A percentile compares a stretch with the other conserved stretches of the same genome.
Conservation (phyloP, 169 alveolate species). For the Eimeria sp. region DNA sequence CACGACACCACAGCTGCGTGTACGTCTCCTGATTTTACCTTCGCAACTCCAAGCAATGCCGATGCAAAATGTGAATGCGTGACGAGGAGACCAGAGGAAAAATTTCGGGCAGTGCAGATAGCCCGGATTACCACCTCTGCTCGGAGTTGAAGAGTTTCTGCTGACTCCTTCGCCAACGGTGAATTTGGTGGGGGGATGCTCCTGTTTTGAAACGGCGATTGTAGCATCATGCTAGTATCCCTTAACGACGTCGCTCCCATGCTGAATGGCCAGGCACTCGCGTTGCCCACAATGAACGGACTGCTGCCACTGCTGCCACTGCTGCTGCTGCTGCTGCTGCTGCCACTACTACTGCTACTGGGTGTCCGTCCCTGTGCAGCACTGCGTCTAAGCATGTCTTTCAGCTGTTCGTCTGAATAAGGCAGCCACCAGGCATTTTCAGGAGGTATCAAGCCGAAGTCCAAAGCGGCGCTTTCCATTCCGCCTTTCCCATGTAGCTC, state of each 20-base stretch:
- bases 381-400: neutral
- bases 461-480: neutral
- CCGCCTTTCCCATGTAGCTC: neutral
- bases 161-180: neutral
- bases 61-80: neutral
- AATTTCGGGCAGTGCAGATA: neutral
- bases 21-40: neutral
- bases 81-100: neutral
- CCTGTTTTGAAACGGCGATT: neutral
- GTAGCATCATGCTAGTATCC: neutral
- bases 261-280: neutral
- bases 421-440: conserved; percentile 1
- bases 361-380: neutral
- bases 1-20: neutral
- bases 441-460: neutral
- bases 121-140: neutral
- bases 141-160: neutral
- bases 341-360: neutral
- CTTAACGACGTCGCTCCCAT: neutral
- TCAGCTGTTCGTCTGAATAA: neutral
- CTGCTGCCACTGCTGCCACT: neutral
- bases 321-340: neutral
- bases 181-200: neutral
- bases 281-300: neutral
- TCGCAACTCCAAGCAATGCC: neutral